Evolutionary conservation across 345 rosid genomes (phyloP), one percentile per base, ranked within the genome.

Genomic region (Litchi chinensis): DNA sequence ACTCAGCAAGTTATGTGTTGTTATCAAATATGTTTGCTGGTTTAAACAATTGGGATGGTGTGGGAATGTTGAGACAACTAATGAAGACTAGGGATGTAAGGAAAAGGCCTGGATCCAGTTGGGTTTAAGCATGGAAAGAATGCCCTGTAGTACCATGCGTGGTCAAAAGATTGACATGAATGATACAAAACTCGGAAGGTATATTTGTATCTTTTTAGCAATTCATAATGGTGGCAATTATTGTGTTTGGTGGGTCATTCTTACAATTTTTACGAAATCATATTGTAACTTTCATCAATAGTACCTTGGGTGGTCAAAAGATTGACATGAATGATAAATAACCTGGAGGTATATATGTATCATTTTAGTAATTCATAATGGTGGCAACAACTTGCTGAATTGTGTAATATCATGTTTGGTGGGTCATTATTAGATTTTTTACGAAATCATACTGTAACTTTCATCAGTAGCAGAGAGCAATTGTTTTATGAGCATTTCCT

Each of bases 31-130:
- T 82, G 84, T 87, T 87, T 57, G 87, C 91, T 68, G 88, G 85
- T 60, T 69, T 83, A 73, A 84, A 83, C 44, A 80, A 85, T 22
- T 88, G 93, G 91, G 77, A 86, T 21, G 65, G 64, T 63, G 91
- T 86, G 18, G 86, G 87, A 8, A 79, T 76, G 81, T 50, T 86
- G 65, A 86, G 93, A 81, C 78, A 82, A 40, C 13, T 79, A 62
- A 86, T 88, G 90, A 83, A 79, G 65, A 82, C 32, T 18, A 86
- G 83, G 76, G 88, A 88, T 71, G 88, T 90, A 54, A 88, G 82
- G 83, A 90, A 90, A 77, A 68, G 81, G 65, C 88, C 93, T 19
- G 91, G 91, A 77, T 82, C 89, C 48, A 90, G 91, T 84, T 90
- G 90, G 90, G 81, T 86, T 79, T 79, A 80, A 44, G 65, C 60